Evolutionary conservation across 768 basidiomycete genomes (phyloP).

Genomic region (Ephemerocybe angulata): DNA sequence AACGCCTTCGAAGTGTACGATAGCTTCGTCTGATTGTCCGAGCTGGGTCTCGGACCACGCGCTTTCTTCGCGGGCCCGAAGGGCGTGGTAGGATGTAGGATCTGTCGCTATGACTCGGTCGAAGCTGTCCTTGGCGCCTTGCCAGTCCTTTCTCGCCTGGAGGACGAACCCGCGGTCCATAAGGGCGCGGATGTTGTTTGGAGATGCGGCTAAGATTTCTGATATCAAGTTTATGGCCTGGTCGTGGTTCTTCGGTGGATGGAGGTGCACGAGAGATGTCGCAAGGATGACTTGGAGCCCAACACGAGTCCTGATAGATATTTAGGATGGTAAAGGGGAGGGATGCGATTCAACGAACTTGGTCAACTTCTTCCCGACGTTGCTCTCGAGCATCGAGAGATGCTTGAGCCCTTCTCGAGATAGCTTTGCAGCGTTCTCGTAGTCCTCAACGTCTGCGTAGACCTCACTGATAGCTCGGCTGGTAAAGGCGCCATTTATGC

Average conservation of each 20-base stretch:
- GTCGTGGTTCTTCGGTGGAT: slow-evolving; percentile 85
- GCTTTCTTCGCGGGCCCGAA: slow-evolving; percentile 74
- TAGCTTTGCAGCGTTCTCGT: slow-evolving; percentile 63
- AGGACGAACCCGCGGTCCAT: slow-evolving; percentile 76
- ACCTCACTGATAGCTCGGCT: slow-evolving; percentile 63
- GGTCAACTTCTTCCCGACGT: slow-evolving; percentile 51
- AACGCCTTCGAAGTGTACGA: slow-evolving; percentile 46
- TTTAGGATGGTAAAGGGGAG: neutral
- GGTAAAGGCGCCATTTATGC: slow-evolving; percentile 60
- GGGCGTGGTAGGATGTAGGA: slow-evolving; percentile 42
- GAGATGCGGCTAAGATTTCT: slow-evolving; percentile 60
- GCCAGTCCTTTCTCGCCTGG: slow-evolving; percentile 62
- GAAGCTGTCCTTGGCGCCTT: slow-evolving; percentile 63
- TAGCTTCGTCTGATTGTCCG: slow-evolving; percentile 43
- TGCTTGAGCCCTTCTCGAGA: slow-evolving; percentile 69
- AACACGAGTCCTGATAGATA: slow-evolving; percentile 48
- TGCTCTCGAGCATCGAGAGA: slow-evolving; percentile 48
- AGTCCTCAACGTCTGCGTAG: slow-evolving; percentile 68
- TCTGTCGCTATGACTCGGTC: slow-evolving; percentile 48
- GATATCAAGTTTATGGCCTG: slow-evolving; percentile 74
- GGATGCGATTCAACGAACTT: slow-evolving; percentile 29
- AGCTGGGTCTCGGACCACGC: slow-evolving; percentile 79
- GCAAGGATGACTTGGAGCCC: slow-evolving; percentile 71
- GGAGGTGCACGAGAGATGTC: slow-evolving; percentile 77
- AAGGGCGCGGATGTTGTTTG: slow-evolving; percentile 60